phyloP scores from a whole-genome alignment of 768 basidiomycete genomes.

The Candolleomyces eurysporus region DNA sequence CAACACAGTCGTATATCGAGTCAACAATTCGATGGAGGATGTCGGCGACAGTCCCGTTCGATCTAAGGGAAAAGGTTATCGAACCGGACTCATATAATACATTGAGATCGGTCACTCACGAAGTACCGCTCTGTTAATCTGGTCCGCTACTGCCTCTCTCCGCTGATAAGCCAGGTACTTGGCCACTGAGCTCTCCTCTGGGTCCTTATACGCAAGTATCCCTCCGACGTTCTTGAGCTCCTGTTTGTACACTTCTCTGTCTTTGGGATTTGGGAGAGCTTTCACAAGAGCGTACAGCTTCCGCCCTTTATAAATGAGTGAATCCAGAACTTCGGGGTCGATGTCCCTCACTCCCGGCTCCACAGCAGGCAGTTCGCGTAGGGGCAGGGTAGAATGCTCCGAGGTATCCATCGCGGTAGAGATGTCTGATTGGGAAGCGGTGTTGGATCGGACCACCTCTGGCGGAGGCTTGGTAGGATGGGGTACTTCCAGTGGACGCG shows the following conservation, averaged over 20 bases:
- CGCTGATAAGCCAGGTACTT: slow-evolving; percentile 76
- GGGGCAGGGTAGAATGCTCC: background rate
- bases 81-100: background rate
- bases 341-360: background rate
- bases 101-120: slow-evolving; percentile 45
- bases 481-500: slow-evolving; percentile 55
- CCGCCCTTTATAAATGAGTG: slow-evolving; percentile 37
- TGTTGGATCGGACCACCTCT: slow-evolving; percentile 7
- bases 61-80: slow-evolving; percentile 34
- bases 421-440: background rate
- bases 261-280: slow-evolving; percentile 50
- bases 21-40: slow-evolving; percentile 60
- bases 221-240: slow-evolving; percentile 77
- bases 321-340: background rate
- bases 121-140: slow-evolving; percentile 84
- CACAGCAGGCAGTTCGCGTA: background rate
- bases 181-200: slow-evolving; percentile 72
- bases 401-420: slow-evolving; percentile 6
- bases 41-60: slow-evolving; percentile 47
- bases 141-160: slow-evolving; percentile 80
- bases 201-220: slow-evolving; percentile 79
- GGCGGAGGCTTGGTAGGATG: slow-evolving; percentile 17
- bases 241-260: slow-evolving; percentile 58
- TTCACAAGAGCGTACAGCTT: slow-evolving; percentile 66
- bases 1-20: slow-evolving; percentile 63